phyloP scores from a whole-genome alignment of 306 rosid species.

The Spatholobus suberectus region DNA sequence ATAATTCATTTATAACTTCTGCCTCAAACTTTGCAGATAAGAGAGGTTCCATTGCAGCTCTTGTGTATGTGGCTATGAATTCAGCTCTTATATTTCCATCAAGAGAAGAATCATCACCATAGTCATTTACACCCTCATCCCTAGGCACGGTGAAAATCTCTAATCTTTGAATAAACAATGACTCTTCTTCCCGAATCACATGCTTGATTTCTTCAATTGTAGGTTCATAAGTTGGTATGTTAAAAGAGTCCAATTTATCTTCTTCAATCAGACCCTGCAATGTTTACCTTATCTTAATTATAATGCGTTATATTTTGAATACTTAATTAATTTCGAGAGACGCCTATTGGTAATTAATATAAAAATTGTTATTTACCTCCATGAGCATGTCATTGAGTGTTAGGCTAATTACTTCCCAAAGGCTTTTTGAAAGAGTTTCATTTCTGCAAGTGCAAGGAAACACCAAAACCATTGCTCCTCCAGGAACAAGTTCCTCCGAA shows the following conservation, averaged over 20 bases:
- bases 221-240: constrained; percentile 12
- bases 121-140: constrained; percentile 31
- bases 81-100: constrained; percentile 27
- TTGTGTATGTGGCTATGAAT: background rate
- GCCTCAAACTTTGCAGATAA: background rate
- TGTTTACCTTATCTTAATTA: background rate
- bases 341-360: background rate
- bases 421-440: background rate
- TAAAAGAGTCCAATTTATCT: constrained; percentile 27
- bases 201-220: constrained; percentile 4
- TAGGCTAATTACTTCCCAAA: background rate
- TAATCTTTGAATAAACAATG: background rate
- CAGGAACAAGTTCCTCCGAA: constrained; percentile 48
- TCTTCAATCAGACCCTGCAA: constrained; percentile 34
- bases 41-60: constrained; percentile 9
- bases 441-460: constrained; percentile 33
- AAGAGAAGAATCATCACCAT: background rate
- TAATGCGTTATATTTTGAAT: background rate
- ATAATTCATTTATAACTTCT: background rate
- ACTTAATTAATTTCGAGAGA: background rate
- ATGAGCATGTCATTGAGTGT: constrained; percentile 47
- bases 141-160: constrained; percentile 13
- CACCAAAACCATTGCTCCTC: constrained; percentile 56
- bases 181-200: constrained; percentile 31
- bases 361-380: constrained; percentile 36